Conservation (phyloP, 1,139 yeast species). For the Pichia sp. region DNA sequence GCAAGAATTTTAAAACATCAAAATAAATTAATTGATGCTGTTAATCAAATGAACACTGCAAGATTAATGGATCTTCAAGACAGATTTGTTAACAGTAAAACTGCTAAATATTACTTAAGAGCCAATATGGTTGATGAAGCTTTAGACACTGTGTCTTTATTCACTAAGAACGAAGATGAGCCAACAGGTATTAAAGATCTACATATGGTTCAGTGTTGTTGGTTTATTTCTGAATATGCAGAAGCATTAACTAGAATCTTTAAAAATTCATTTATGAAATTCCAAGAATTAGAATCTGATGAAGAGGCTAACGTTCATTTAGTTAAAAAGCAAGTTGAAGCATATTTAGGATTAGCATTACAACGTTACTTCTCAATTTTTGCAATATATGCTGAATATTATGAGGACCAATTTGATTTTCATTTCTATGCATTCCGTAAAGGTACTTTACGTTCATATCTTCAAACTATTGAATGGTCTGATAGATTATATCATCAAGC, state of each 20-base stretch:
- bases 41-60: conserved; percentile 62
- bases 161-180: conserved; percentile 75
- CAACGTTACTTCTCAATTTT: conserved; percentile 70
- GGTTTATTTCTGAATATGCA: conserved; percentile 84
- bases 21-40: conserved; percentile 58
- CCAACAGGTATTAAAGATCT: conserved; percentile 82
- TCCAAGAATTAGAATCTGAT: conserved; percentile 8
- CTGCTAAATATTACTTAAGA: conserved; percentile 77
- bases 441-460: conserved; percentile 83
- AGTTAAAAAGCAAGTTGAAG: conserved; percentile 32
- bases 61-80: conserved; percentile 80
- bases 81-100: conserved; percentile 82
- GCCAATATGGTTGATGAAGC: conserved; percentile 79
- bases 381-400: conserved; percentile 63
- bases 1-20: conserved; percentile 75
- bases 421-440: conserved; percentile 87
- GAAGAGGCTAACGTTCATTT: conserved; percentile 22
- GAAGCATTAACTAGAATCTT: conserved; percentile 61
- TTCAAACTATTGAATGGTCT: conserved; percentile 76
- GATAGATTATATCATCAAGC: conserved; percentile 66
- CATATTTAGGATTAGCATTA: conserved; percentile 63
- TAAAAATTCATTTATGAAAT: conserved; percentile 20
- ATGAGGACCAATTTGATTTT: conserved; percentile 87
- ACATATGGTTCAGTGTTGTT: conserved; percentile 84
- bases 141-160: conserved; percentile 63